A percentile compares a stretch with the other conserved stretches of the same genome.
Evolutionary conservation across 768 basidiomycete species (phyloP).

Genomic region (Neoboletus subvelutipes): DNA sequence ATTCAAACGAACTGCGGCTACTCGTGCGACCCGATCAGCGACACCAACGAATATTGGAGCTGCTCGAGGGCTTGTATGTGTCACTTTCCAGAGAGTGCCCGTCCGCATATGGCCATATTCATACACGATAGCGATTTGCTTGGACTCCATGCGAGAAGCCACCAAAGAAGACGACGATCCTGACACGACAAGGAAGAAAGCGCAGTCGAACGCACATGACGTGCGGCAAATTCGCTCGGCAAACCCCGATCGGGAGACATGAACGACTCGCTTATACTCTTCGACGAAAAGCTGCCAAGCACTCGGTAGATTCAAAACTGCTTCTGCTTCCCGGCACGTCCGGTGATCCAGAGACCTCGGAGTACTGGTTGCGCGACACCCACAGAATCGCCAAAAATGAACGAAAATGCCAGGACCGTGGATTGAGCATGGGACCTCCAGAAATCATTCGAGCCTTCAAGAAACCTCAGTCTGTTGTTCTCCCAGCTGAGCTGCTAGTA

Average conservation of each 20-base stretch:
- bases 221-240: conserved; percentile 13
- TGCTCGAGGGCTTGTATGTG: neutral
- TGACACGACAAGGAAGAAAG: conserved; percentile 18
- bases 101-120: conserved; percentile 10
- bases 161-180: conserved; percentile 27
- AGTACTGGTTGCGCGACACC: neutral
- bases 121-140: conserved; percentile 9
- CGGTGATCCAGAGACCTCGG: neutral
- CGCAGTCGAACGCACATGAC: conserved; percentile 9
- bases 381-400: neutral
- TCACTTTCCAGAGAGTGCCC: neutral
- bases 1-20: neutral
- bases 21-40: neutral
- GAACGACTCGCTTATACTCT: neutral
- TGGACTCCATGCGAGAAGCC: neutral
- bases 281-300: neutral
- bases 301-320: neutral
- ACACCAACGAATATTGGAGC: neutral
- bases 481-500: conserved; percentile 78
- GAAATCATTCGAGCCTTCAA: conserved; percentile 20
- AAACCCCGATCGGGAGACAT: conserved; percentile 4
- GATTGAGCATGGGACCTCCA: conserved; percentile 44
- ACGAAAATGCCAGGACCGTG: conserved; percentile 42
- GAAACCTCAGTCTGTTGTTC: conserved; percentile 67
- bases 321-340: neutral